A percentile compares a stretch with the other conserved stretches of the same genome.
These are phyloP conservation scores for Zymoseptoria pseudotritici DNA, from an alignment of 2,329 filamentous ascomycete species.

Conservation along the genomic window DNA sequence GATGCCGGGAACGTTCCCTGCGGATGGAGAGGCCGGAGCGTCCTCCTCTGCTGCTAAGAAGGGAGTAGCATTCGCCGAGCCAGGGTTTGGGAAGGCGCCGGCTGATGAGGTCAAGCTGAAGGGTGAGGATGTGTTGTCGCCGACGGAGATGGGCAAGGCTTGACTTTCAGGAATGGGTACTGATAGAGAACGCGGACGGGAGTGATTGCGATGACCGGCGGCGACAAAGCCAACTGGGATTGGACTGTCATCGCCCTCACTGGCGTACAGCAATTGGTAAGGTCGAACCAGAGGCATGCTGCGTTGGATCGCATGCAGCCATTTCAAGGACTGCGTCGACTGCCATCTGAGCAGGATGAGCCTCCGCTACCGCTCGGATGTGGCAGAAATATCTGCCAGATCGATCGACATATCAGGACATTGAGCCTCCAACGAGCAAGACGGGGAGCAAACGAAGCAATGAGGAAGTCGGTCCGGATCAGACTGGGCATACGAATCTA, in stretches of 20 bases:
- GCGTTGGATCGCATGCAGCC: too few species aligned
- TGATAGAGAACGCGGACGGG: too few species aligned
- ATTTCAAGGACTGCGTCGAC: too few species aligned
- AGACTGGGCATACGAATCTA: background rate
- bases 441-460: background rate
- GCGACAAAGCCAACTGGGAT: too few species aligned
- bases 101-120: constrained; percentile 13
- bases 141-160: background rate
- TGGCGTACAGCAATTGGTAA: too few species aligned
- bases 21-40: background rate
- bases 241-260: too few species aligned
- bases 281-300: too few species aligned
- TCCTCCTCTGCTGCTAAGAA: constrained; percentile 1
- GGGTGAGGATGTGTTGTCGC: constrained; percentile 1
- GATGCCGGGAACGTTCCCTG: constrained; percentile 7
- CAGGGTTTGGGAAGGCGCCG: constrained; percentile 6
- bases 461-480: background rate
- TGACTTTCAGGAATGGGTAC: background rate
- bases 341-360: too few species aligned
- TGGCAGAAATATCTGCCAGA: too few species aligned
- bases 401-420: too few species aligned
- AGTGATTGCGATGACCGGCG: too few species aligned
- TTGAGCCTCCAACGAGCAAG: background rate
- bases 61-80: constrained; percentile 2
- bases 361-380: too few species aligned